A percentile compares a stretch with the other conserved stretches of the same genome.
These are phyloP conservation scores for Penicillium mononematosum DNA, from an alignment of 495 filamentous ascomycete genomes.

Conservation along the genomic window DNA sequence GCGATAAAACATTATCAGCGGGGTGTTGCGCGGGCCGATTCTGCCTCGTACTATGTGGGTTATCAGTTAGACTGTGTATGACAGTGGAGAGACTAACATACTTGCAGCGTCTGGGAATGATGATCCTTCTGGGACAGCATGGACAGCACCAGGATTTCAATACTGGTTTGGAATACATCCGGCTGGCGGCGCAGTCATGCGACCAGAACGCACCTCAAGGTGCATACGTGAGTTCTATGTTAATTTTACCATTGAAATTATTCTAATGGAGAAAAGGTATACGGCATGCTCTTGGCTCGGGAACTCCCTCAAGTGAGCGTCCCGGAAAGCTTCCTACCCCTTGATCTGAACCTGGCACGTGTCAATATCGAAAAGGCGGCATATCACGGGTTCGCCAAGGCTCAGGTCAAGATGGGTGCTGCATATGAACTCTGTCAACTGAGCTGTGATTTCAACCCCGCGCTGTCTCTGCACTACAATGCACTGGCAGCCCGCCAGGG, in stretches of 20 bases:
- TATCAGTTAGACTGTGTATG: background rate
- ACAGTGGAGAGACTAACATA: conserved; percentile 24
- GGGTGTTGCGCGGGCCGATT: conserved; percentile 75
- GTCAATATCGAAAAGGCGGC: conserved; percentile 95
- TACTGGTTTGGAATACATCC: conserved; percentile 76
- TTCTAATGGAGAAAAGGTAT: conserved; percentile 53
- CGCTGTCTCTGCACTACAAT: conserved; percentile 92
- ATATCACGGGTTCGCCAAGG: conserved; percentile 94
- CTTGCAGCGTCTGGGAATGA: conserved; percentile 81
- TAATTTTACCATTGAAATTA: background rate
- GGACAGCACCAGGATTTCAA: conserved; percentile 79
- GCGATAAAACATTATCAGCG: conserved; percentile 85
- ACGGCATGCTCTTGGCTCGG: conserved; percentile 88
- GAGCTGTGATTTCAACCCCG: conserved; percentile 92
- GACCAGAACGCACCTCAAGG: conserved; percentile 98
- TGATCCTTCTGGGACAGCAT: conserved; percentile 91
- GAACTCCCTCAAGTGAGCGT: conserved; percentile 86
- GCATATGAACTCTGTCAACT: conserved; percentile 93
- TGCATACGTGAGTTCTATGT: conserved; percentile 64
- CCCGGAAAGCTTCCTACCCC: conserved; percentile 69
- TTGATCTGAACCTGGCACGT: conserved; percentile 71
- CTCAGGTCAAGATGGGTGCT: conserved; percentile 94
- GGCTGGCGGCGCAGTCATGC: conserved; percentile 76
- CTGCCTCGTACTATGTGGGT: conserved; percentile 81
- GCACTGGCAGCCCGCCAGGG: conserved; percentile 86